These are phyloP conservation scores for Trifolium repens DNA, from an alignment of 306 rosid species.

Conservation along the genomic window DNA sequence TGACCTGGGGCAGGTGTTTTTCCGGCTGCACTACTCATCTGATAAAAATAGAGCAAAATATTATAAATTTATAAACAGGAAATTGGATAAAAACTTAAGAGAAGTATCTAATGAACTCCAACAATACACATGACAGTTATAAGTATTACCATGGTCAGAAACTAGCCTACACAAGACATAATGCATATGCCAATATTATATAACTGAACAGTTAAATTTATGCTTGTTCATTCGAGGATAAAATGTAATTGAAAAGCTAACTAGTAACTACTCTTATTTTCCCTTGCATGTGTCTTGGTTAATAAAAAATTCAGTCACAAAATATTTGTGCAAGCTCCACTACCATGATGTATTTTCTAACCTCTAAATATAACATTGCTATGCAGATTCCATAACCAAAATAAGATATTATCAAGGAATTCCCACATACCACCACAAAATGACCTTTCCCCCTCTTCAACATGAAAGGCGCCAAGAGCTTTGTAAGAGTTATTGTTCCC, in stretches of 20 bases:
- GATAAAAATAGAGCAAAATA: conserved; percentile 44
- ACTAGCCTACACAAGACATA: conserved; percentile 6
- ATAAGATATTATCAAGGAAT: conserved; percentile 32
- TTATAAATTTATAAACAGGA: conserved; percentile 27
- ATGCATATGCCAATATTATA: conserved; percentile 20
- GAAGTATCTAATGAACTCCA: conserved; percentile 30
- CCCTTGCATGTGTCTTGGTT: conserved; percentile 6
- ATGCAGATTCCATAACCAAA: conserved; percentile 32
- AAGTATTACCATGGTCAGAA: conserved; percentile 20
- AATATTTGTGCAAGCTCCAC: conserved; percentile 31
- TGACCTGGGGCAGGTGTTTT: conserved; percentile 97
- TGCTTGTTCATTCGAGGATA: conserved; percentile 22
- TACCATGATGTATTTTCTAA: conserved; percentile 25
- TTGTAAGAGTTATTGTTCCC: conserved; percentile 89
- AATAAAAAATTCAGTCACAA: conserved; percentile 37
- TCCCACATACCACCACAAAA: conserved; percentile 88
- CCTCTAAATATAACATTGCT: conserved; percentile 19
- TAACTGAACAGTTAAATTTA: conserved; percentile 29
- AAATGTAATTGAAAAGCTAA: conserved; percentile 6
- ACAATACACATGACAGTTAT: neutral
- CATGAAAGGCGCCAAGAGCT: conserved; percentile 84
- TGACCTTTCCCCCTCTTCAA: conserved; percentile 87
- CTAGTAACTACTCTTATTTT: conserved; percentile 26
- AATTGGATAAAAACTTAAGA: conserved; percentile 18
- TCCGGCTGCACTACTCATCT: conserved; percentile 99